Base-by-base conservation (phyloP, 352 stramenopile species). In the Phytophthora sansomeana region DNA sequence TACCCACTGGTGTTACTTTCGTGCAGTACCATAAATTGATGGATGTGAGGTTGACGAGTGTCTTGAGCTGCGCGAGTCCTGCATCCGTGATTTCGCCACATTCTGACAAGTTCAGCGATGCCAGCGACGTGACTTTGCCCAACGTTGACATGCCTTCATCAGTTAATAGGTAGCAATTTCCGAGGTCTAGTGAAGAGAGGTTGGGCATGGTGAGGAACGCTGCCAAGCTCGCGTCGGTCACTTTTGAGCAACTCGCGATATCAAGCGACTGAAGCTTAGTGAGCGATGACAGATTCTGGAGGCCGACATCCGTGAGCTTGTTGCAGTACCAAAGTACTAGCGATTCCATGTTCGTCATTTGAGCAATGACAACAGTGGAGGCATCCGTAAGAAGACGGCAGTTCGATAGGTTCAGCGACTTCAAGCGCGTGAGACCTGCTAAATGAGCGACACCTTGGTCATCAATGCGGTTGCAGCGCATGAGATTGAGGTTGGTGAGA, bases 321-420 rank as follows among this genome's bases (percentile, higher is more conserved):
- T 89, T 91, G 67, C 87, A 97, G 69, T 95, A 91, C 77, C 86
- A 91, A 8, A 97, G 63, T 32, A 90, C 78, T 8, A 97, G 70
- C 30, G 77, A 83, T 52, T 92, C 71, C 5, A 96, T 61, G 6
- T 63, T 43, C 16, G 68, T 65, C 63, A 93, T 81, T 30, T 68
- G 59, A 1, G 74, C 58, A 17, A 97, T 61, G 9, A 84, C 61
- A 21, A 28, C 7, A 6, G 75, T 78, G 13, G 75, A 73, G 0
- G 26, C 68, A 53, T 96, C 81, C 0, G 87, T 93, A n/a, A 96
- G 28, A 19, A 85, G 78, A 36, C 91, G 87, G 48, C 87, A 97
- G 57, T 91, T 93, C 7, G 83, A 78, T 11, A 97, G 61, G 56
- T 96, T 93, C 28, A 96, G 74, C 24, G 80, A 90, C 53, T 80